Evolutionary conservation across 805 yeast species (phyloP), one percentile per base, ranked within the genome.

Genomic region (Candida ascalaphidarum): DNA sequence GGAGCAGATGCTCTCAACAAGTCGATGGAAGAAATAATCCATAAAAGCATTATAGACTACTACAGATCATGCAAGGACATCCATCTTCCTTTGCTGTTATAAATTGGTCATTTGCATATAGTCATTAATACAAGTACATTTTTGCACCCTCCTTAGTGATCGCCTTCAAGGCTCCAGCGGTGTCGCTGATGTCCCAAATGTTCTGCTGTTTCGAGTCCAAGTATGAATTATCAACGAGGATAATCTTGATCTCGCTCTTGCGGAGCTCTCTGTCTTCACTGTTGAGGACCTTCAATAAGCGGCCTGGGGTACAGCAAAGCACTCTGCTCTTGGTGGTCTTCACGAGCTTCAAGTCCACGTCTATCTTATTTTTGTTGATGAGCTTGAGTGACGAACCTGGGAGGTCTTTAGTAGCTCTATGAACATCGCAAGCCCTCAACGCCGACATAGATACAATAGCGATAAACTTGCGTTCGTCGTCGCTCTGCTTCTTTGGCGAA

Each of bases 381-480:
- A 84, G 48, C 49, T 83, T 84, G 26, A 82, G 41, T 4, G 85
- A 71, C 0, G 77, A 71, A 8, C 73, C 67, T 22, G 60, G 42
- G n/a, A 61, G 34, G 31, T 43, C 65, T 48, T 54, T 64, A 30
- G 71, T 52, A 1, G 81, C 74, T 39, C 95, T 69, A 46, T 71
- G 79, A 3, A 85, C 67, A 43, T 88, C 96, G 44, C 96, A 89
- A 2, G 85, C 92, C 40, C 96, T 68, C 14, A 85, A 60, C 8
- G 95, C 92, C 0, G 95, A 83, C 63, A 81, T 69, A 1, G 88
- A 68, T 11, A 80, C 43, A 2, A 78, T 53, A 11, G 78, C 52
- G 37, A 74, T 48, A 54, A 68, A 58, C 30, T 68, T 66, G 17
- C 68, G 52, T 18, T 55, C 61, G 11, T 43, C 39, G 12, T 40